These are phyloP conservation scores for Calvatia gigantea DNA, from an alignment of 768 basidiomycete species.

Conservation along the genomic window DNA sequence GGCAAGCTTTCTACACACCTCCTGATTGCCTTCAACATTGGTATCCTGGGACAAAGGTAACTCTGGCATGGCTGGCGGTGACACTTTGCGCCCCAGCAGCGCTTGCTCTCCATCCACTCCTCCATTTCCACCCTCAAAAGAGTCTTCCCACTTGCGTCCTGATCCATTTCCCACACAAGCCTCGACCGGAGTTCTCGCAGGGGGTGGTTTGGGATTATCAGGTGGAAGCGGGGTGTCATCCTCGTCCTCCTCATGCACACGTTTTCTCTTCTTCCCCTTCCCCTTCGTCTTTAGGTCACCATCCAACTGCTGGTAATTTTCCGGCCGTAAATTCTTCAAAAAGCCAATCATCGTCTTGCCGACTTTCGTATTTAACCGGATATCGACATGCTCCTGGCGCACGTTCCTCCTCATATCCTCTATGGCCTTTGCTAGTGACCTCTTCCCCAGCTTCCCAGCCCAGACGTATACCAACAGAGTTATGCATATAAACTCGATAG, in stretches of 20 bases:
- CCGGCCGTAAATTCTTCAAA: slow-evolving; percentile 30
- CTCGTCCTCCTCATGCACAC: not conserved
- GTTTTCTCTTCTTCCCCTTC: slow-evolving; percentile 14
- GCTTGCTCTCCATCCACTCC: slow-evolving; percentile 38
- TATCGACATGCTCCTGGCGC: slow-evolving; percentile 54
- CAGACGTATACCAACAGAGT: slow-evolving; percentile 51
- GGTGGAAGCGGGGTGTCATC: too few relatives aligned
- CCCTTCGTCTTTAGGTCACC: slow-evolving; percentile 16
- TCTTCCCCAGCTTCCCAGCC: slow-evolving; percentile 33
- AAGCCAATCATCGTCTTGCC: slow-evolving; percentile 53
- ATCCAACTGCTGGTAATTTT: slow-evolving; percentile 3
- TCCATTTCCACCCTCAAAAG: slow-evolving; percentile 35
- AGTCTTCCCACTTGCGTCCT: slow-evolving; percentile 33
- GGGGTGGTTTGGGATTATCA: too few relatives aligned
- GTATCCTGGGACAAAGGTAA: slow-evolving; percentile 32
- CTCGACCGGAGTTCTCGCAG: too few relatives aligned
- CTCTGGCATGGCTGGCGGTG: slow-evolving; percentile 27
- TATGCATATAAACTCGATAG: slow-evolving; percentile 64
- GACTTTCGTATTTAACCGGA: slow-evolving; percentile 61
- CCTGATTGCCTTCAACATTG: slow-evolving; percentile 29
- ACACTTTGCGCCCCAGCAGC: slow-evolving; percentile 38
- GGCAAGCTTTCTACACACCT: slow-evolving; percentile 27
- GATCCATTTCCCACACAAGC: slow-evolving; percentile 31
- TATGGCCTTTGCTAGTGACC: slow-evolving; percentile 42
- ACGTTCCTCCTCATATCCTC: slow-evolving; percentile 51